Base-by-base conservation (phyloP, 2,329 filamentous ascomycete genomes). In the Apiospora koreana region DNA sequence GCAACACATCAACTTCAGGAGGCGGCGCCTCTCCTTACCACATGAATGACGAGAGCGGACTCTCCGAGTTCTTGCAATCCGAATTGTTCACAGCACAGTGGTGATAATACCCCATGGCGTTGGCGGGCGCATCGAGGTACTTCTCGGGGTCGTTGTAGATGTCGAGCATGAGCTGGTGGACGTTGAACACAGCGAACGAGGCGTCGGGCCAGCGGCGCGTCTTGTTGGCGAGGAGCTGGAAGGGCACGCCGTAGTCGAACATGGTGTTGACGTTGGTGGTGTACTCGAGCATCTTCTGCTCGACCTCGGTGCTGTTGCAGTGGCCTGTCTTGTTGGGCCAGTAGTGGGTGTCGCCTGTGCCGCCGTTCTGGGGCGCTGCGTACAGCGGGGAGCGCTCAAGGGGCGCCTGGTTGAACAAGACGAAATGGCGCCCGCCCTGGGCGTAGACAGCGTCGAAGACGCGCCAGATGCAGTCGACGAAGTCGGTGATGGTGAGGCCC, bases 351-450 rank as follows among this genome's bases (percentile, higher is more conserved):
- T 83, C 75, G 5, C 76, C 76, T 3, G 79, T 73, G 16, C 86
- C 86, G 41, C 85, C 85, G 35, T 78, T 74, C 54, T 82, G 82
- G 2, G 80, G 79, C 42, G 82, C 75, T 0, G 87, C 88, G 77
- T 95, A 95, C 70, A 91, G 80, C 0, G 93, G 93, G 1, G 88
- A 82, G n/a, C 91, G 80, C 66, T 94, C 84, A 64, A 95, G 82
- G 0, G 93, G 92, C 0, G 86, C 88, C 18, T 87, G 80, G 77
- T 94, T 94, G 81, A 94, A 84, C 21, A 95, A 82, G 2, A 94
- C 90, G 73, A 95, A 94, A 71, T 89, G 89, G 16, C 92, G 85
- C 0, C 85, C 93, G 5, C 93, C 93, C 50, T 87, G 85, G 42
- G 83, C 80, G 80, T 95, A 93, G 0, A 95, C 81, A 6, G 78